A percentile compares a stretch with the other conserved stretches of the same genome.
Conservation (phyloP, 129 eudicot species). For the Flaveria sonorensis region DNA sequence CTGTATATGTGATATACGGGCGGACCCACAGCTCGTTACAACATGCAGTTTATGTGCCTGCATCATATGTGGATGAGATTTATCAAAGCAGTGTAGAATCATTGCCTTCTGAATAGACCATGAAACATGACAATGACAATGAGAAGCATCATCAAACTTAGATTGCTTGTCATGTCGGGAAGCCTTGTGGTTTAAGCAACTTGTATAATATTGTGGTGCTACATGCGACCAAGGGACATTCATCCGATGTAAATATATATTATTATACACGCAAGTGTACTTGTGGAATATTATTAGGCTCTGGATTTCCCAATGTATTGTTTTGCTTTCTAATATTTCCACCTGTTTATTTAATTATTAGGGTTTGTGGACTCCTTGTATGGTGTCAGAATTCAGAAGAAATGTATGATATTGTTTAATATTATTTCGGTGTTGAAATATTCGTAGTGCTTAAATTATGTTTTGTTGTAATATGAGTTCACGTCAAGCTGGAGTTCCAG, state of each 20-base stretch:
- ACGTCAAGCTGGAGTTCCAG: too few relatives aligned
- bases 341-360: background rate
- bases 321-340: background rate
- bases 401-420: constrained; percentile 18
- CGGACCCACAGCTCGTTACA: constrained; percentile 74
- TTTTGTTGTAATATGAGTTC: too few relatives aligned
- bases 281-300: constrained; percentile 20
- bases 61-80: constrained; percentile 83
- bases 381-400: background rate
- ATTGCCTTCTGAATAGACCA: constrained; percentile 24
- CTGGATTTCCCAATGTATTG: constrained; percentile 20
- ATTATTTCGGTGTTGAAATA: background rate
- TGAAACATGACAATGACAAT: background rate
- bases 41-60: constrained; percentile 92
- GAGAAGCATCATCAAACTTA: constrained; percentile 16
- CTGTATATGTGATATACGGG: constrained; percentile 73
- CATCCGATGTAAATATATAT: constrained; percentile 26
- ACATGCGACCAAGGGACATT: constrained; percentile 14
- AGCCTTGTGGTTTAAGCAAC: constrained; percentile 20
- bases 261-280: background rate
- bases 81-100: constrained; percentile 54
- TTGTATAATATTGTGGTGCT: constrained; percentile 28
- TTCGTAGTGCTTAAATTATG: background rate
- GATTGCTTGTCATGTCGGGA: constrained; percentile 27
- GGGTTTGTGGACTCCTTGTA: background rate